Evolutionary conservation across 805 yeast species (phyloP), one percentile per base, ranked within the genome.

Genomic region (Candida nitratophila): DNA sequence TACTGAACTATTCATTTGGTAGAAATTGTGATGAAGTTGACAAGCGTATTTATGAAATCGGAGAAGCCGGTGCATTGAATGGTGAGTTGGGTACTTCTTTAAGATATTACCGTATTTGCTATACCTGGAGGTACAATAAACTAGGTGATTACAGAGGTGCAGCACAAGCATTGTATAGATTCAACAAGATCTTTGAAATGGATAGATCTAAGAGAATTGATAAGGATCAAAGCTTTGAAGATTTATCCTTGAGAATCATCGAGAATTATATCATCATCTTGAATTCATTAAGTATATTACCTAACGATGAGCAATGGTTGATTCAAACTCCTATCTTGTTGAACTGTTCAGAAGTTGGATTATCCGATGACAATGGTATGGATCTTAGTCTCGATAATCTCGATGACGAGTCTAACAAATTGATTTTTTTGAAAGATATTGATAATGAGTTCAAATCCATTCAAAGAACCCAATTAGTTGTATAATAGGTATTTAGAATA

Each of bases 141-240:
- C 58, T 56, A 32, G 78, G 75, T 4, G 74, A 79, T 55, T 69
- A 57, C 44, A 63, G 83, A 44, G 78, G 77, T 19, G 69, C 76
- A 2, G 56, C 64, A 22, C 74, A 72, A 46, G 60, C 75, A 3
- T 46, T 73, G 32, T 69, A 70, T 47, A 61, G 70, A 33, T 70
- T 66, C 47, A 70, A 71, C 36, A 29, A 24, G 9, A 19, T 39
- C 20, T 29, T 16, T 10, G 27, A 27, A 14, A 6, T 11, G 10
- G 33, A 19, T 20, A 20, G 16, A 26, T 14, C 5, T 6, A 27
- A 39, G n/a, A 20, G 35, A 29, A 26, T 20, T 15, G 2, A 4
- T 11, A 14, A 30, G 4, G 11, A 19, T 12, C 19, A n/a, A 26
- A 15, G 3, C 7, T 26, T 9, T 19, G 41, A 39, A 15, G 35